Evolutionary conservation across 2,329 filamentous ascomycete species (phyloP).

Genomic region (Trichoderma sp.): DNA sequence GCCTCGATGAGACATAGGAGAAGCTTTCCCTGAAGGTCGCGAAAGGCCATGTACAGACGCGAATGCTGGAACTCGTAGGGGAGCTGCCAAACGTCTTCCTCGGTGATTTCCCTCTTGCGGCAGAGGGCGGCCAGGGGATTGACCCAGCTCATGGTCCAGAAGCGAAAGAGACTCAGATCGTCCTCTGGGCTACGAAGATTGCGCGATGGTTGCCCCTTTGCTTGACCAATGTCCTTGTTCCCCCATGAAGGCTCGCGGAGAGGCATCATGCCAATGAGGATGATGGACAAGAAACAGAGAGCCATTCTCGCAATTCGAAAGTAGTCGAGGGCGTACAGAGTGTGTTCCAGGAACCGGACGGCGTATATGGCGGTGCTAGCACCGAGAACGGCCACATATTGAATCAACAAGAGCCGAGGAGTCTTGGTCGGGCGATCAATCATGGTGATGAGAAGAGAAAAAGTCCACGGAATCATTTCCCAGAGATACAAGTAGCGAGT

Average conservation of each 20-base stretch:
- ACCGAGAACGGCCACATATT: conserved; percentile 40
- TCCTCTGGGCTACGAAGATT: conserved; percentile 74
- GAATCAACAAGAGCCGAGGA: conserved; percentile 42
- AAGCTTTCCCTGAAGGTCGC: conserved; percentile 71
- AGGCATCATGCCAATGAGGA: conserved; percentile 41
- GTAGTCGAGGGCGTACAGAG: conserved; percentile 25
- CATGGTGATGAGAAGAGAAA: conserved; percentile 39
- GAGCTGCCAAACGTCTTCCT: conserved; percentile 80
- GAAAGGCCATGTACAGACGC: conserved; percentile 72
- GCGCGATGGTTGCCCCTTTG: conserved; percentile 31
- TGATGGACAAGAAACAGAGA: conserved; percentile 31
- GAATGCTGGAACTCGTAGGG: conserved; percentile 81
- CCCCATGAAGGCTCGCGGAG: conserved; percentile 40
- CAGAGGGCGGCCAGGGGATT: conserved; percentile 69
- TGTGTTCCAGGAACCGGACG: conserved; percentile 33
- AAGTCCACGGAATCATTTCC: conserved; percentile 44
- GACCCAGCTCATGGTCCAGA: conserved; percentile 85
- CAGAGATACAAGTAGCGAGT: conserved; percentile 33
- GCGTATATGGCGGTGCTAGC: conserved; percentile 36
- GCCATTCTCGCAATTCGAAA: conserved; percentile 29
- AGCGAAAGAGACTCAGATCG: conserved; percentile 76
- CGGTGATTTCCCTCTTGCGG: conserved; percentile 65
- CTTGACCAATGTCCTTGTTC: conserved; percentile 34
- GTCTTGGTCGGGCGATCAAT: conserved; percentile 44
- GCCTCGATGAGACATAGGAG: conserved; percentile 68